These are phyloP conservation scores for Nicotiana knightiana DNA, from an alignment of 257 asterid genomes.

Conservation along the genomic window DNA sequence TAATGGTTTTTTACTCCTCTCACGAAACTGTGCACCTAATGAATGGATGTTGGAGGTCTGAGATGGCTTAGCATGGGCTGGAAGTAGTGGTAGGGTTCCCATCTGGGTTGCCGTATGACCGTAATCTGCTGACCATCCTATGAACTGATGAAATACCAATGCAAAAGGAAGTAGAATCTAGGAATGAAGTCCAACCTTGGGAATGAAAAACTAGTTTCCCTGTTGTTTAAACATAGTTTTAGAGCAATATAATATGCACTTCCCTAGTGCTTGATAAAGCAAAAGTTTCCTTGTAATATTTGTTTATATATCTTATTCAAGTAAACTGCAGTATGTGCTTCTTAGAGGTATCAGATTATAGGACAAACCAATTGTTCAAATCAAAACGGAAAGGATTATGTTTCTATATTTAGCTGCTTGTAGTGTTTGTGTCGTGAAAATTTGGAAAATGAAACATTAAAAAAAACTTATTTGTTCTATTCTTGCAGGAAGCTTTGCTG, in stretches of 20 bases:
- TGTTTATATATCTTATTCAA: background rate
- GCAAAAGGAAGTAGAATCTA: background rate
- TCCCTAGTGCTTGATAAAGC: background rate
- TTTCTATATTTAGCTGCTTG: background rate
- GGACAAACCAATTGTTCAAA: background rate
- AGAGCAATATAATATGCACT: background rate
- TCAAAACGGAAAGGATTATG: background rate
- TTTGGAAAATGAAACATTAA: background rate
- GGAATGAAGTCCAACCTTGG: background rate
- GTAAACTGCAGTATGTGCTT: background rate
- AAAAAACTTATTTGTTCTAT: background rate
- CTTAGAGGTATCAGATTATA: background rate
- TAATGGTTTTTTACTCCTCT: background rate
- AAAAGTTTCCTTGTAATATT: background rate
- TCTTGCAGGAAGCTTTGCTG: constrained; percentile 80
- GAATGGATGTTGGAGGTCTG: background rate
- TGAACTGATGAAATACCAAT: background rate
- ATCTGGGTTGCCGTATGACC: background rate
- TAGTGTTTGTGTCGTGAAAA: constrained; percentile 1
- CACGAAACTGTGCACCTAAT: background rate
- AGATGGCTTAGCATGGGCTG: background rate
- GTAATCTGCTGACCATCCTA: background rate
- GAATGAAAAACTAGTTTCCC: background rate
- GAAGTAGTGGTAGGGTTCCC: background rate
- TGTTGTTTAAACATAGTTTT: background rate